Evolutionary conservation across 345 rosid species (phyloP), one percentile per base, ranked within the genome.

Genomic region (Arabidopsis suecica): DNA sequence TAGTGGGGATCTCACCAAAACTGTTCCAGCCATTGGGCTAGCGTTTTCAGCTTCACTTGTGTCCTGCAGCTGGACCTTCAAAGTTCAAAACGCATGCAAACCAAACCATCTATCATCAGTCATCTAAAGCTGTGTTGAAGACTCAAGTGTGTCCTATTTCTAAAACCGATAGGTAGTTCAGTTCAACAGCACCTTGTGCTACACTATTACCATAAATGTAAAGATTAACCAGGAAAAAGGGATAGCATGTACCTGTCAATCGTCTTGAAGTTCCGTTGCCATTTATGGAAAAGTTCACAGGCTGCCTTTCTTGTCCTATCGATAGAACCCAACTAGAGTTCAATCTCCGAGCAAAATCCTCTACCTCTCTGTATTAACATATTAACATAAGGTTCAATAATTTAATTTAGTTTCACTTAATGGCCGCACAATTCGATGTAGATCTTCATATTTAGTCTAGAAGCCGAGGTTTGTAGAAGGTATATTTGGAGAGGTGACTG

Each of bases 291-390:
- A 69, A 76, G 62, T 74, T 76, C 50, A 74, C 78, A 6, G 88
- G 87, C 70, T 78, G 89, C 49, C 82, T 85, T 74, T 89, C 90
- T 69, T 79, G 89, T 73, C 91, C 91, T 76, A 84, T 69, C 5
- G 86, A 88, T 38, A 87, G 81, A 54, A 93, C 88, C 82, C 96
- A 91, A 72, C 88, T 91, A 7, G 97, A 89, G 80, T 91, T 94
- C 71, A 91, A 81, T 86, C 97, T 86, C 28, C 97, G 85, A 28
- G 96, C 97, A 84, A 91, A 94, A 65, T 91, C 98, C 82, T 86
- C 98, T 49, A 91, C 98, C 81, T 93, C 98, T 80, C 98, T 93
- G 76, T 49, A 41, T 50, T 22, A 34, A 59, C 49, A 78, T 49
- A 41, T 50, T 22, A 34, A 59, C 49, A 78, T 4, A 32, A 66